Base-by-base conservation (phyloP, 176 grass and related monocot genomes). In the Calamus simplicifolius region DNA sequence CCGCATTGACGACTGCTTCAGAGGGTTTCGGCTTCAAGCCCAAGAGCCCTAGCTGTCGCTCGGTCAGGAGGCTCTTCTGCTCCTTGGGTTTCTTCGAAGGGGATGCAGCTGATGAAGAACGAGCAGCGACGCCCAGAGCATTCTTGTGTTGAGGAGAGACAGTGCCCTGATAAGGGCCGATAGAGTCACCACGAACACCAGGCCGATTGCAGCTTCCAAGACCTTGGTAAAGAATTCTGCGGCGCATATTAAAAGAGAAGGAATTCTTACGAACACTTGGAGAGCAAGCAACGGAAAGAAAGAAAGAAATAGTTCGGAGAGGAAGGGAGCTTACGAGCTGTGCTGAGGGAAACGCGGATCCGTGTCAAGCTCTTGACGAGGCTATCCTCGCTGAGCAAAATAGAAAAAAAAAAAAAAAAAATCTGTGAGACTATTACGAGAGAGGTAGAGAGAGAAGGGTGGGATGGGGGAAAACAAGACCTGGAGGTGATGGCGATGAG, bases 151-250 rank as follows among this genome's bases (percentile, higher is more conserved):
- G 62, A 70, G 87, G 23, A 82, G 67, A 4, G 71, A 80, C 30
- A 91, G 38, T 5, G 84, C 87, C 58, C 75, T 85, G 69, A 91
- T 66, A 75, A 97, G 86, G 5, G 78, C 76, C 2, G 70, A 63
- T 25, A 85, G 48, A 19, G 69, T 77, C 16, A 85, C 65, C 57
- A 87, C 35, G 2, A 83, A 65, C 21, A 88, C 76, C 52, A 97
- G 28, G 19, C 67, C 77, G 17, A 77, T 52, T 14, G 51, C 71
- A 49, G 71, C 67, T 70, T 91, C 78, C 78, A 88, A 25, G 52
- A 71, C 64, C 68, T 83, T 85, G 59, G 88, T 52, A 56, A 77
- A 1, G 38, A 82, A 59, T 48, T 75, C 92, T 91, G 84, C 49
- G 84, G 80, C 29, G 13, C 62, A 16, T 16, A 14, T 43, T 43